These are phyloP conservation scores for Phytophthora tubulina DNA, from an alignment of 352 stramenopile genomes.

Conservation along the genomic window DNA sequence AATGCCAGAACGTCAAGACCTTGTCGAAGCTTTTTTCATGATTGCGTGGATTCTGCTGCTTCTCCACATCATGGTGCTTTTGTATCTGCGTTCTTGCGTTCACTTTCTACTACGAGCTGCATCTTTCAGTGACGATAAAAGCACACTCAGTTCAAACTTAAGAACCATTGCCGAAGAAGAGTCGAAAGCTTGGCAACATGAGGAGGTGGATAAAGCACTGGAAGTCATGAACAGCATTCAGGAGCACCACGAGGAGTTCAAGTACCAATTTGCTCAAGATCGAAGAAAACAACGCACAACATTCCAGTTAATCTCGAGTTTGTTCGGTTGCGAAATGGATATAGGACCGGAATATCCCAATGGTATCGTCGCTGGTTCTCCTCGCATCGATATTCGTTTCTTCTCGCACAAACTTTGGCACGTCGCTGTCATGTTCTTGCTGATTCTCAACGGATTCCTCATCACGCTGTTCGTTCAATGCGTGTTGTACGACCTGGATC, in stretches of 20 bases:
- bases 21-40: conserved; percentile 45
- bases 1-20: conserved; percentile 23
- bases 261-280: conserved; percentile 2
- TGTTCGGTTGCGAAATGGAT: too few relatives aligned
- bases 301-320: too few relatives aligned
- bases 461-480: conserved; percentile 67
- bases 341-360: conserved; percentile 17
- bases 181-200: conserved; percentile 23
- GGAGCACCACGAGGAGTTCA: conserved; percentile 23
- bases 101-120: conserved; percentile 46
- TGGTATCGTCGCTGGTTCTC: conserved; percentile 17
- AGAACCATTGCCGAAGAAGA: conserved; percentile 33
- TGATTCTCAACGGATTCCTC: conserved; percentile 76
- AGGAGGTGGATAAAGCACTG: conserved; percentile 26
- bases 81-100: conserved; percentile 51
- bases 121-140: conserved; percentile 32
- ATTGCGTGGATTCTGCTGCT: conserved; percentile 46
- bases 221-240: conserved; percentile 29
- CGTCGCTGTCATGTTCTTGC: conserved; percentile 59
- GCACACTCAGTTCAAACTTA: conserved; percentile 15
- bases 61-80: conserved; percentile 46
- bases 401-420: conserved; percentile 76
- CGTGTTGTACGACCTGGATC: conserved; percentile 51
- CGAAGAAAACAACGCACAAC: neutral
- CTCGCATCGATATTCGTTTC: conserved; percentile 38